Percentiles rank a stretch among this genome's conserved stretches.
These are phyloP conservation scores for Phytopythium mirpurense DNA, from an alignment of 352 stramenopile species.

Conservation along the genomic window DNA sequence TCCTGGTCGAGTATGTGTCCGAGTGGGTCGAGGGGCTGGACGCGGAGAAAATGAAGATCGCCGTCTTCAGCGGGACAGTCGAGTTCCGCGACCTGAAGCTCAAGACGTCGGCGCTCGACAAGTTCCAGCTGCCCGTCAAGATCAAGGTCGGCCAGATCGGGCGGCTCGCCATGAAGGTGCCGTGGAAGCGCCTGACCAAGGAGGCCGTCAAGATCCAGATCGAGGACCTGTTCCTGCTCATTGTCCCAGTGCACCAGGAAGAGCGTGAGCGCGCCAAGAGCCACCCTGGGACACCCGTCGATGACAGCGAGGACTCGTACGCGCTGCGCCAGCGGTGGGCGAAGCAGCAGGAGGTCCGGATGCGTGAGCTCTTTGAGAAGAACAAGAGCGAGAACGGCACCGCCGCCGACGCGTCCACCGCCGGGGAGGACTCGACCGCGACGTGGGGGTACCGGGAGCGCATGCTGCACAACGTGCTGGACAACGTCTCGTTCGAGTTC, in stretches of 20 bases:
- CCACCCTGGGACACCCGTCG: slow-evolving; percentile 7
- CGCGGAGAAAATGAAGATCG: slow-evolving; percentile 86
- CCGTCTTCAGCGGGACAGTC: slow-evolving; percentile 76
- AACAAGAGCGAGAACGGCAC: slow-evolving; percentile 43
- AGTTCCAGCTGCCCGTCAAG: slow-evolving; percentile 73
- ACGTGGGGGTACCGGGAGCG: slow-evolving; percentile 76
- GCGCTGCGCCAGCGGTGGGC: slow-evolving; percentile 55
- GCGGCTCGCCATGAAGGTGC: slow-evolving; percentile 70
- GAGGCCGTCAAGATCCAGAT: slow-evolving; percentile 72
- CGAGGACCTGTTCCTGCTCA: slow-evolving; percentile 70
- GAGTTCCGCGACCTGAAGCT: slow-evolving; percentile 78
- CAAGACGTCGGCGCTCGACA: slow-evolving; percentile 57
- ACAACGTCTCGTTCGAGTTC: slow-evolving; percentile 82
- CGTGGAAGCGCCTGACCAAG: slow-evolving; percentile 80
- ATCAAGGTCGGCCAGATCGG: slow-evolving; percentile 71
- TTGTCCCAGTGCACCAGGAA: slow-evolving; percentile 60
- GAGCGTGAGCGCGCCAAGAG: slow-evolving; percentile 33
- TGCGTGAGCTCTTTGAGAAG: slow-evolving; percentile 73
- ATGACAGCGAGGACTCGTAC: slow-evolving; percentile 51
- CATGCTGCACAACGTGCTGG: slow-evolving; percentile 77
- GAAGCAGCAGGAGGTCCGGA: slow-evolving; percentile 79
- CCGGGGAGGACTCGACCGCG: slow-evolving; percentile 36
- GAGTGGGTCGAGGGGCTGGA: slow-evolving; percentile 84
- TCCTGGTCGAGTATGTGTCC: slow-evolving; percentile 83
- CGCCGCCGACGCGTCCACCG: slow-evolving; percentile 1